Base-by-base conservation (phyloP, 164 flowering plant species). In the Berberis vulgaris region DNA sequence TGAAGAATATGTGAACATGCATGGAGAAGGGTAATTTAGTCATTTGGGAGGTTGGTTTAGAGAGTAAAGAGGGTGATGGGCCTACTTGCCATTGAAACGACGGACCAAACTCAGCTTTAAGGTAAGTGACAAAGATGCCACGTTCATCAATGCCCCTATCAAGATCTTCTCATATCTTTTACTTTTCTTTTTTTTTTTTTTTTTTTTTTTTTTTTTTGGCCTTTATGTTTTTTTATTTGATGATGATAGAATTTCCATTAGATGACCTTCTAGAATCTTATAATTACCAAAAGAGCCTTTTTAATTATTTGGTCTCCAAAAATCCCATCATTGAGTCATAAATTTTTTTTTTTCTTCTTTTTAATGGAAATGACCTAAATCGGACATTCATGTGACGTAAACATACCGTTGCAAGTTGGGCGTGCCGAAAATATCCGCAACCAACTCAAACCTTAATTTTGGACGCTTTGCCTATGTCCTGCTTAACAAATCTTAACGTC, bases 71-170 rank as follows among this genome's bases (percentile, higher is more conserved):
- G 49, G 62, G 6, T 2, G 2, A 8, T 11, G 68, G 62, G 9
- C 68, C 63, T 44, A 66, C 57, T 43, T 66, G 68, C 62, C 62
- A 11, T 58, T 42, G 44, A 53, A 60, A 60, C 63, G 54, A 63
- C 63, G 59, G 66, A 63, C 67, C 62, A 58, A 78, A 80, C 82
- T 82, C 79, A 81, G 80, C 76, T 72, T 68, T 39, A 1, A 49
- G 57, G 57, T 62, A 64, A 58, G 39, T 61, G 71, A 70, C 72
- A 67, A 72, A 70, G 53, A 43, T n/a, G 61, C 50, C 71, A 56
- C 63, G 61, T 67, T 62, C 71, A 60, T 41, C 3, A 1, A 45
- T 45, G 8, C 50, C 49, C 59, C n/a, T 39, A 53, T 59, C 59
- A 69, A 43, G 63, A 58, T 63, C 69, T 73, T 46, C 64, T 2